phyloP scores from a whole-genome alignment of 768 basidiomycete species.

The Suillus subluteus region DNA sequence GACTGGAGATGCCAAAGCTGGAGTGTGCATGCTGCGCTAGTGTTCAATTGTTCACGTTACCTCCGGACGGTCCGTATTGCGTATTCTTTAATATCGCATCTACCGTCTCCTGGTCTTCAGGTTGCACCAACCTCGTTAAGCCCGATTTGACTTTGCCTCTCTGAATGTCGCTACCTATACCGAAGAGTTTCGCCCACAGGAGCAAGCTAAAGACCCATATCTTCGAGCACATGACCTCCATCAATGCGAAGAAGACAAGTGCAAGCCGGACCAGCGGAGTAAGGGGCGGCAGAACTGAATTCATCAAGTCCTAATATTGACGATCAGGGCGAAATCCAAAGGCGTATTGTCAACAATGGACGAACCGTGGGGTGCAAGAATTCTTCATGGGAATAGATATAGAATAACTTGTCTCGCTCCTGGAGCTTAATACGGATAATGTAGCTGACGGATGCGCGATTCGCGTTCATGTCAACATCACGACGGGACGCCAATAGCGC shows the following conservation, averaged over 20 bases:
- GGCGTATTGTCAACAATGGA: background rate
- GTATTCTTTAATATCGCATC: background rate
- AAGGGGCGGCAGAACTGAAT: slow-evolving; percentile 10
- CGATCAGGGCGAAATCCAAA: background rate
- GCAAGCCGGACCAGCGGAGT: slow-evolving; percentile 6
- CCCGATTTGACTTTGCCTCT: background rate
- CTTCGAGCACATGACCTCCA: slow-evolving; percentile 18
- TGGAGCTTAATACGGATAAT: slow-evolving; percentile 51
- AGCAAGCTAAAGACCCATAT: background rate
- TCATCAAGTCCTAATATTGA: slow-evolving; percentile 8
- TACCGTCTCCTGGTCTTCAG: background rate
- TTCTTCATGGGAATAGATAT: slow-evolving; percentile 60
- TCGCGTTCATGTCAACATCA: background rate
- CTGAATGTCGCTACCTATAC: slow-evolving; percentile 11
- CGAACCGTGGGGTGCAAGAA: slow-evolving; percentile 56
- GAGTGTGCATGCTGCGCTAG: background rate
- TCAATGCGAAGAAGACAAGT: slow-evolving; percentile 21
- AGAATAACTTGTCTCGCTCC: slow-evolving; percentile 43
- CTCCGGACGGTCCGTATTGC: background rate
- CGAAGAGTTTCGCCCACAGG: slow-evolving; percentile 11
- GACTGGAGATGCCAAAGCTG: background rate
- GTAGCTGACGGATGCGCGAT: slow-evolving; percentile 33
- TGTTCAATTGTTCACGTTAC: background rate
- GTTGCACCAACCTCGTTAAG: background rate
- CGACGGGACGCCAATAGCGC: background rate